Evolutionary conservation across 2,329 filamentous ascomycete genomes (phyloP), one percentile per base, ranked within the genome.

Genomic region (Ophiosphaerella korrae): DNA sequence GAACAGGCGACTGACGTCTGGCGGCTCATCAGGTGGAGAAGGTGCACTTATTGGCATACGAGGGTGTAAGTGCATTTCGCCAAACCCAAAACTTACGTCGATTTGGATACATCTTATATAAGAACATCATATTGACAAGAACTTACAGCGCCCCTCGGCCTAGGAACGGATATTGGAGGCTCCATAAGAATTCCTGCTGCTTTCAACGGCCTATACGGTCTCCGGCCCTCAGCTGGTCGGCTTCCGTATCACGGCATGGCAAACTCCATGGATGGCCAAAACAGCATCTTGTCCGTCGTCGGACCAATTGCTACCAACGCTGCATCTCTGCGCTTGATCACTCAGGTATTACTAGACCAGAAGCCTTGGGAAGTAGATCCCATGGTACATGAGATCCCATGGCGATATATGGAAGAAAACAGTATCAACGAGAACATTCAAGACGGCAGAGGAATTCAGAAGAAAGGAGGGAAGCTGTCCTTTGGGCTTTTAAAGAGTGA

Each of bases 321-420:
- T 1, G 75, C 77, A 1, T 81, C 80, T 0, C 62, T 89, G 11
- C 79, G 78, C 34, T 70, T 89, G 3, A 63, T 85, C 2, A 77
- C 84, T 2, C 80, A 84, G 59, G 74, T 80, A 0, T 65, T 89
- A 2, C 72, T 91, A 1, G 75, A 74, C 11, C 79, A 79, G 29
- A 62, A 83, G 45, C 88, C 88, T 0, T 90, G 88, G 88, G 70
- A 84, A 1, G 73, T 82, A 55, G 88, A 90, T 66, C 87, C 88
- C 0, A 73, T 85, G 0, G 84, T 87, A 0, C 72, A 84, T 35
- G 84, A 88, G 16, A 75, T 90, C 1, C 87, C 87, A 0, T 90
- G 86, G 82, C 79, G 86, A 2, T 76, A 82, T 3, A 62, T 70
- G 12, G 68, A 75, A 26, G 64, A 74, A 26, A 49, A 48, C 4